A percentile compares a stretch with the other conserved stretches of the same genome.
These are phyloP conservation scores for Saksenaea oblongispora DNA, from an alignment of 371 early-diverging fungal species.

Conservation along the genomic window DNA sequence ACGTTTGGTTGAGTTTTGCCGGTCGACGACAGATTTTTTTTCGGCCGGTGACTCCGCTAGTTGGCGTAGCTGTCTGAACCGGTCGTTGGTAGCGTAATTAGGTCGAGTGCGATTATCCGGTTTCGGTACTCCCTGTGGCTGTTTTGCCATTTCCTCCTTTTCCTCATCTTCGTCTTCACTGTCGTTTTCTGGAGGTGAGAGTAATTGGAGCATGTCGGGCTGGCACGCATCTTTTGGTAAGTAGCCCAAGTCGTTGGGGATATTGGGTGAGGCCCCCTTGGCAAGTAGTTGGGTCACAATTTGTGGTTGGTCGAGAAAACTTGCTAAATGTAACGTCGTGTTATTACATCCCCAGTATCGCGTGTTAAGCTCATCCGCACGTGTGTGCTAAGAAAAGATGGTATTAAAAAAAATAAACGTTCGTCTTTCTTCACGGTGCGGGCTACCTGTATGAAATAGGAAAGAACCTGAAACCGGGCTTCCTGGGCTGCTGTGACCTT, in stretches of 20 bases:
- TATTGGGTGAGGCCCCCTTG: constrained; percentile 20
- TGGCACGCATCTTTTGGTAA: constrained; percentile 17
- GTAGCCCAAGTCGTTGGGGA: constrained; percentile 25
- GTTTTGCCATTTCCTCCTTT: background rate
- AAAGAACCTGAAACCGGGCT: constrained; percentile 23
- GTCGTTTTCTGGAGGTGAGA: background rate
- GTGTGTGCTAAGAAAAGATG: constrained; percentile 22
- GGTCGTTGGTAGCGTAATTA: background rate
- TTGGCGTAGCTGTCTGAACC: constrained; percentile 31
- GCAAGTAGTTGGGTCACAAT: constrained; percentile 12
- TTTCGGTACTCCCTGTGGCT: background rate
- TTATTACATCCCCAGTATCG: constrained; percentile 34
- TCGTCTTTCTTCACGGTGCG: background rate
- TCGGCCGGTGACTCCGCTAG: constrained; percentile 25
- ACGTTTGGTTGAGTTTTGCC: constrained; percentile 32
- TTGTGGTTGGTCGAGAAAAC: constrained; percentile 15
- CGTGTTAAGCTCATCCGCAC: constrained; percentile 31
- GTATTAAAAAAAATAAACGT: background rate
- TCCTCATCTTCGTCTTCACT: background rate
- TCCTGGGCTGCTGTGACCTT: constrained; percentile 9
- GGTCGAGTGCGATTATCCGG: background rate
- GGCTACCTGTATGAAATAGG: constrained; percentile 28
- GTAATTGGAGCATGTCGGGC: background rate
- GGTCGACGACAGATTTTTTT: constrained; percentile 13
- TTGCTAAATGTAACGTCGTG: constrained; percentile 26